These are phyloP conservation scores for Pilobolus umbonatus DNA, from an alignment of 192 early-diverging fungal genomes.

Conservation along the genomic window DNA sequence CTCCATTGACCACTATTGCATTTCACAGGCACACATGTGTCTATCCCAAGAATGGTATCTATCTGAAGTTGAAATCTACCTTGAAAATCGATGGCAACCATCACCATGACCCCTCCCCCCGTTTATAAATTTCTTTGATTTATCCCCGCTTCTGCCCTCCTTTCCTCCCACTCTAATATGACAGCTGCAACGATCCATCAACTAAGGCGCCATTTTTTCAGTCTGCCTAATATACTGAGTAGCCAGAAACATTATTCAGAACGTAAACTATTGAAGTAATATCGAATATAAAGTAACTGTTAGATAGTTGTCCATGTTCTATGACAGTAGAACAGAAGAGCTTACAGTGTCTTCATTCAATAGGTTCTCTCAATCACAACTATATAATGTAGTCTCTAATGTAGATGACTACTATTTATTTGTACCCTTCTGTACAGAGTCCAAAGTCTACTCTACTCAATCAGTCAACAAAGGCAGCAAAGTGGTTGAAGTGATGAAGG, in stretches of 20 bases:
- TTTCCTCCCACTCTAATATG: no score
- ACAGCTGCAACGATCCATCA: background rate
- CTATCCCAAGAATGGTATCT: no score
- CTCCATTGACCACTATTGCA: no score
- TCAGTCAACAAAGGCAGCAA: conserved; percentile 13
- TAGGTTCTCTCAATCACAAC: conserved; percentile 71
- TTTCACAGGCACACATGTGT: no score
- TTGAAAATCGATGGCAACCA: no score
- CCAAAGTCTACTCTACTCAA: conserved; percentile 47
- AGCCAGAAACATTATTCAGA: conserved; percentile 14
- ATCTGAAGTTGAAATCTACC: no score
- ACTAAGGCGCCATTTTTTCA: conserved; percentile 10
- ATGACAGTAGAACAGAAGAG: background rate
- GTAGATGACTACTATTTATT: conserved; percentile 76
- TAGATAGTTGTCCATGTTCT: background rate
- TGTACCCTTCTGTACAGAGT: conserved; percentile 77
- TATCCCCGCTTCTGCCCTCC: no score
- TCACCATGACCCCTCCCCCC: no score
- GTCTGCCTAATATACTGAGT: conserved; percentile 10
- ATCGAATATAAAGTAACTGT: background rate
- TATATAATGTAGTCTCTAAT: conserved; percentile 80
- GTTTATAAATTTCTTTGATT: background rate
- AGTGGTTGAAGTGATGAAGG: conserved; percentile 42
- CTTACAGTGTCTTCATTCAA: conserved; percentile 14
- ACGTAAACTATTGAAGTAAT: conserved; percentile 17